Evolutionary conservation across 2,329 filamentous ascomycete genomes (phyloP).

Genomic region (Colletotrichum navitas): DNA sequence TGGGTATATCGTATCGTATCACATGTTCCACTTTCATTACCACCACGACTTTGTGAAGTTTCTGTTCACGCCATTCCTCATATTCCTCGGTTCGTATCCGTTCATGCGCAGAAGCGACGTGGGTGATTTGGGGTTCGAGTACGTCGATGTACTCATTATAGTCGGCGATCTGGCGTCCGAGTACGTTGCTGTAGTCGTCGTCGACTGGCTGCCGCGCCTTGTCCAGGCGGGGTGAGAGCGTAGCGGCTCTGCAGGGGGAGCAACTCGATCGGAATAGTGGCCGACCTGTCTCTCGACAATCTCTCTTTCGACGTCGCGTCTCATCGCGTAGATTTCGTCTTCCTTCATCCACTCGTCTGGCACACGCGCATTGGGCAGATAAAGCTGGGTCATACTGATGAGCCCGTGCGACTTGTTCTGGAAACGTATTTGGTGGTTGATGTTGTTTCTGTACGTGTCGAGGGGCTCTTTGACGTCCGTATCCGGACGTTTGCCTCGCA

Average conservation of each 20-base stretch:
- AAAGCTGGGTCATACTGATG: not conserved
- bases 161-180: not conserved
- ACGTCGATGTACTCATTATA: not conserved
- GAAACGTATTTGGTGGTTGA: not conserved
- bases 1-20: constrained; percentile 2
- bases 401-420: not conserved
- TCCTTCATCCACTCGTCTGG: not conserved
- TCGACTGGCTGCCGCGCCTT: not conserved
- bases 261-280: constrained; percentile 4
- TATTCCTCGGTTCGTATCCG: constrained; percentile 15
- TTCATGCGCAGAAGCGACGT: not conserved
- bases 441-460: constrained; percentile 4
- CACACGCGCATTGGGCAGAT: not conserved
- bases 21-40: constrained; percentile 7
- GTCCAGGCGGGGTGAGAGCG: constrained; percentile 10
- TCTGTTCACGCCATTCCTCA: not conserved
- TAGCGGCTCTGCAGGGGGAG: constrained; percentile 1
- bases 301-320: constrained; percentile 6
- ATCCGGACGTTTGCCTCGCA: not conserved
- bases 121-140: not conserved
- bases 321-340: not conserved
- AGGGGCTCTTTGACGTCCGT: constrained; percentile 12
- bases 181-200: not conserved
- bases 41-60: constrained; percentile 3
- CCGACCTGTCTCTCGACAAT: constrained; percentile 1